Percentiles rank a stretch among this genome's conserved stretches.
Evolutionary conservation across 768 basidiomycete species (phyloP).

Genomic region (Phlebiopsis flavidoalba): DNA sequence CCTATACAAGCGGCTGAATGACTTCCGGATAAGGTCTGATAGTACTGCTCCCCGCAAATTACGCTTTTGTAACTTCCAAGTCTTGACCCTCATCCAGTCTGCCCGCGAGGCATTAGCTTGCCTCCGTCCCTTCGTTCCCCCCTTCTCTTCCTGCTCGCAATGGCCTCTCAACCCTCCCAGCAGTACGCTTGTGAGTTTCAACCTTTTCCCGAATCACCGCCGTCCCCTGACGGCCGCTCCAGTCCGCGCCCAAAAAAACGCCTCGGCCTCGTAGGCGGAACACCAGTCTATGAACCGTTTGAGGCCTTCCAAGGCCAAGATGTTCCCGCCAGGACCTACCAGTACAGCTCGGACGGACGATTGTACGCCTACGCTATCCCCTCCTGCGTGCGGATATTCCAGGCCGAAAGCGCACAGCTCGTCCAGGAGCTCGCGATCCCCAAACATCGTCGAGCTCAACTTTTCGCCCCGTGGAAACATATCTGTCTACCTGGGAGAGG

Average conservation of each 20-base stretch:
- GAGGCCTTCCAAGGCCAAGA: slow-evolving; percentile 64
- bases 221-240: slow-evolving; percentile 17
- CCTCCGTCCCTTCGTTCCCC: slow-evolving; percentile 41
- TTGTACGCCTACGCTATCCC: slow-evolving; percentile 83
- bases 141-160: slow-evolving; percentile 27
- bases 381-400: slow-evolving; percentile 70
- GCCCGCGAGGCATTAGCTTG: slow-evolving; percentile 75
- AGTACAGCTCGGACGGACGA: slow-evolving; percentile 84
- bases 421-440: slow-evolving; percentile 70
- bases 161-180: slow-evolving; percentile 74
- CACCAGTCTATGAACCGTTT: slow-evolving; percentile 67
- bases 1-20: neutral
- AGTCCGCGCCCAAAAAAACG: slow-evolving; percentile 97
- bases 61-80: neutral
- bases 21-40: neutral
- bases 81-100: slow-evolving; percentile 13
- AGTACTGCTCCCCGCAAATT: neutral
- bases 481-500: slow-evolving; percentile 94
- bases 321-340: slow-evolving; percentile 65
- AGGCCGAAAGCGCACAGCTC: slow-evolving; percentile 68
- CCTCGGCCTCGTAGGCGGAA: slow-evolving; percentile 78
- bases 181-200: slow-evolving; percentile 76
- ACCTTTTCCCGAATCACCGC: slow-evolving; percentile 2
- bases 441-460: slow-evolving; percentile 74
- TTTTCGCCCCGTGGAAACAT: slow-evolving; percentile 94